These are phyloP conservation scores for Harrya chromipes DNA, from an alignment of 768 basidiomycete genomes.

Conservation along the genomic window DNA sequence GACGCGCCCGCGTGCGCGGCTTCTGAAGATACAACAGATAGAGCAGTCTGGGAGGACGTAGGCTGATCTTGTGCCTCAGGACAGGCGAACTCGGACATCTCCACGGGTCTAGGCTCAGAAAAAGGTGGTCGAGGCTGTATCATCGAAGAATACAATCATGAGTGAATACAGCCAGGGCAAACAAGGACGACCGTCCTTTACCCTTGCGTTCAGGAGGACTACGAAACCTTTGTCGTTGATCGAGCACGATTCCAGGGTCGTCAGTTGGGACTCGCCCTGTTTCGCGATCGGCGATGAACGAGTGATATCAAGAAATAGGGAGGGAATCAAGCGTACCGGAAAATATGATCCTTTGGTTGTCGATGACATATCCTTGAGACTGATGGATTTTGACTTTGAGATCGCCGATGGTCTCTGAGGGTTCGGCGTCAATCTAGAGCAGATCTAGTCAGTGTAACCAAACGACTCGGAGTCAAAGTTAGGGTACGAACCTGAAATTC, in stretches of 20 bases:
- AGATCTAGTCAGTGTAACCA: not conserved
- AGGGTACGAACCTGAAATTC: not conserved
- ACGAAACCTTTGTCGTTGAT: constrained; percentile 6
- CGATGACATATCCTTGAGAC: not conserved
- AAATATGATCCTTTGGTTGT: constrained; percentile 5
- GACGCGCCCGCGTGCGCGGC: not conserved
- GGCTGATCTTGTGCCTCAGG: not conserved
- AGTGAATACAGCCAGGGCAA: not conserved
- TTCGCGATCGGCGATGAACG: not conserved
- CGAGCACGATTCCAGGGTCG: not conserved
- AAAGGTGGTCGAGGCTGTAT: not conserved
- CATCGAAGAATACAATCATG: not conserved
- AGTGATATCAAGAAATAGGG: not conserved
- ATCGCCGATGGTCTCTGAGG: not conserved
- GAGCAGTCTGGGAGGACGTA: not conserved
- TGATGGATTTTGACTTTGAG: constrained; percentile 5
- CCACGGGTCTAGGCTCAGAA: constrained; percentile 1
- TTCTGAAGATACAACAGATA: not conserved
- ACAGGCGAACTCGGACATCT: not conserved
- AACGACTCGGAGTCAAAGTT: not conserved
- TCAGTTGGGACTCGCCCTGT: not conserved
- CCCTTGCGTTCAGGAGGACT: constrained; percentile 1
- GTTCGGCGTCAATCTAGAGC: constrained; percentile 1
- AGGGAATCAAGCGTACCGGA: not conserved
- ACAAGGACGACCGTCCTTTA: not conserved